Base-by-base conservation (phyloP, 2,329 filamentous ascomycete genomes). In the Verticillium tricorpus region DNA sequence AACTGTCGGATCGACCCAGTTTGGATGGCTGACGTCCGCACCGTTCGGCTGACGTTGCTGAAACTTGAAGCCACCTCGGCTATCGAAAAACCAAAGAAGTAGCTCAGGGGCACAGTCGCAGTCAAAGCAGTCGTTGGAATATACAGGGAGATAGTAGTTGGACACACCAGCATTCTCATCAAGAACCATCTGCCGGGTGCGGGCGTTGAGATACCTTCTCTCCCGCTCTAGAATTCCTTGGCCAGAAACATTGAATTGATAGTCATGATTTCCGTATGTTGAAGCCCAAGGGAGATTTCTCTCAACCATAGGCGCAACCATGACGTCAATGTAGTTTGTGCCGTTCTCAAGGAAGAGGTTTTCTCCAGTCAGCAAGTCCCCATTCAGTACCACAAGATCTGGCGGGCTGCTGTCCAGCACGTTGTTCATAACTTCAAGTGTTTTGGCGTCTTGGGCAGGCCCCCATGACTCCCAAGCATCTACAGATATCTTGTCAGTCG, bases 1-100 rank as follows among this genome's bases (percentile, higher is more conserved):
- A 0, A 81, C 79, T 8, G 68, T 72, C 17, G 59, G 34, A 60
- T 81, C 75, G 2, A 82, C 79, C 80, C 80, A 83, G 66, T 80
- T 72, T 0, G 74, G 67, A 63, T 68, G 60, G 8, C 67, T 67
- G 14, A 71, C 61, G 2, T 55, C 60, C 14, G 64, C 37, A 31
- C 67, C 68, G 2, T 63, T 56, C 2, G 69, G 54, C 58, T 75
- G 58, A 56, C 64, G 66, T 64, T 74, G 69, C 63, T 81, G 80
- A 66, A 80, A 84, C 57, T 77, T 75, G 59, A 77, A 76, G 6
- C 86, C 86, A 39, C 87, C 87, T 22, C 83, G 79, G 60, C 80
- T 84, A 68, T 92, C 89, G 67, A 92, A 91, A 74, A 91, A 91
- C 87, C 88, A 92, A 1, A 92, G 75, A 1, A 91, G 69, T 52